These are phyloP conservation scores for Phaeosphaeria sp. DNA, from an alignment of 2,329 filamentous ascomycete species.

Conservation along the genomic window DNA sequence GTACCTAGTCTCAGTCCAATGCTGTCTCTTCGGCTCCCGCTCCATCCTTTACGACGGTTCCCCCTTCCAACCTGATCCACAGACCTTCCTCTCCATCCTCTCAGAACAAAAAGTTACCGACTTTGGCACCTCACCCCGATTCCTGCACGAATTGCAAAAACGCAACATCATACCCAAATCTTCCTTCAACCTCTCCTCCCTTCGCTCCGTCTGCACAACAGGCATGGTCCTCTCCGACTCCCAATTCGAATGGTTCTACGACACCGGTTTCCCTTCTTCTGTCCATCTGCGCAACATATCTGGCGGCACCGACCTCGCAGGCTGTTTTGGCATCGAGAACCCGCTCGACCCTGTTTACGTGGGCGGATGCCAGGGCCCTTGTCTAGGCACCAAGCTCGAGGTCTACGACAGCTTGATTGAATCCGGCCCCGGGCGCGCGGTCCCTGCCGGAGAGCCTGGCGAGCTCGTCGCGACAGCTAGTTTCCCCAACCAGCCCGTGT, in stretches of 20 bases:
- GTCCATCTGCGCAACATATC: constrained; percentile 76
- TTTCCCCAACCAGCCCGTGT: constrained; percentile 76
- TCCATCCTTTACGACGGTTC: constrained; percentile 82
- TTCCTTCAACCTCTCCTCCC: constrained; percentile 65
- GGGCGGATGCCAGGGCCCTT: constrained; percentile 62
- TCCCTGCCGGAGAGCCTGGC: constrained; percentile 70
- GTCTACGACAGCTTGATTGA: constrained; percentile 65
- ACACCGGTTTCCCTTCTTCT: constrained; percentile 69
- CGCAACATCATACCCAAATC: constrained; percentile 67
- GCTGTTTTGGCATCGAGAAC: constrained; percentile 68
- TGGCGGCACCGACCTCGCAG: constrained; percentile 79
- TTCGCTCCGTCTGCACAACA: constrained; percentile 71
- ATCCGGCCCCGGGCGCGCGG: constrained; percentile 55
- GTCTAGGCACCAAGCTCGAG: constrained; percentile 61
- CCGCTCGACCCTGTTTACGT: constrained; percentile 70
- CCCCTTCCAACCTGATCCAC: constrained; percentile 74
- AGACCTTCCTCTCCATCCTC: constrained; percentile 67
- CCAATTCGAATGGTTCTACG: constrained; percentile 82
- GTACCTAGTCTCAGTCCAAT: constrained; percentile 70
- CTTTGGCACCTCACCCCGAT: constrained; percentile 77
- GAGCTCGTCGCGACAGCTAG: constrained; percentile 74
- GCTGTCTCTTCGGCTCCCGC: constrained; percentile 66
- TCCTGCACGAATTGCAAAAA: constrained; percentile 75
- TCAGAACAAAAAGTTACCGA: constrained; percentile 71
- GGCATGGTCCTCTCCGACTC: constrained; percentile 83